Conservation (phyloP, 139 green algal species). For the Coelastrella sp. region DNA sequence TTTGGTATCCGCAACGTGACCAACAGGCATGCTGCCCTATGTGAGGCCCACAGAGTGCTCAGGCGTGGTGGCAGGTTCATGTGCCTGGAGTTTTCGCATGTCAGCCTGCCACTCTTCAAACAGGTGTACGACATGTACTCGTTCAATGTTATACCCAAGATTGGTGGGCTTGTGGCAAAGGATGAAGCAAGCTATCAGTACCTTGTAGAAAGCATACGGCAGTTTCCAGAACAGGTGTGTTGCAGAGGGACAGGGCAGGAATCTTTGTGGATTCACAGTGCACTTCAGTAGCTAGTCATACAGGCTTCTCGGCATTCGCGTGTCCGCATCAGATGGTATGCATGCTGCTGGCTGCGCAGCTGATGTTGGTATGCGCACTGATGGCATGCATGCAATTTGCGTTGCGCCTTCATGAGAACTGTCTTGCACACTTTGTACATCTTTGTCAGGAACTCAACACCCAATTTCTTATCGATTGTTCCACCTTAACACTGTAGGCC, state of each 20-base stretch:
- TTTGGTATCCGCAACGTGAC: constrained; percentile 99
- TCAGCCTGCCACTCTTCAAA: constrained; percentile 66
- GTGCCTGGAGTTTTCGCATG: constrained; percentile 95
- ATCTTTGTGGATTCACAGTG: not conserved
- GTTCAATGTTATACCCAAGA: constrained; percentile 93
- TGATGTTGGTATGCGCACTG: too few species aligned
- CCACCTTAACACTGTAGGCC: too few species aligned
- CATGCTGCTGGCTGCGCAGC: too few species aligned
- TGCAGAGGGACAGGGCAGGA: not conserved
- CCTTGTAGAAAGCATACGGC: constrained; percentile 97
- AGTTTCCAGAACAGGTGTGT: constrained; percentile 87
- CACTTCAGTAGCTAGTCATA: not conserved
- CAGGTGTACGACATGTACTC: constrained; percentile 96
- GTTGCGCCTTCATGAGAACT: too few species aligned
- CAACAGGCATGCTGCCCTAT: constrained; percentile 79
- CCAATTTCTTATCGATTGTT: too few species aligned
- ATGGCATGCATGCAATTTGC: too few species aligned
- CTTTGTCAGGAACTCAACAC: too few species aligned
- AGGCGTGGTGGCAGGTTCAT: constrained; percentile 70
- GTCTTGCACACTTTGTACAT: too few species aligned
- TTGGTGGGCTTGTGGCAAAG: constrained; percentile 88
- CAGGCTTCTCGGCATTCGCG: too few species aligned
- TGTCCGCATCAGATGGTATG: too few species aligned
- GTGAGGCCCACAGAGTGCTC: constrained; percentile 76
- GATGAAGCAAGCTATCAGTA: constrained; percentile 96